Conservation (phyloP, 2,329 filamentous ascomycete species). For the Pseudogymnoascus sp. region DNA sequence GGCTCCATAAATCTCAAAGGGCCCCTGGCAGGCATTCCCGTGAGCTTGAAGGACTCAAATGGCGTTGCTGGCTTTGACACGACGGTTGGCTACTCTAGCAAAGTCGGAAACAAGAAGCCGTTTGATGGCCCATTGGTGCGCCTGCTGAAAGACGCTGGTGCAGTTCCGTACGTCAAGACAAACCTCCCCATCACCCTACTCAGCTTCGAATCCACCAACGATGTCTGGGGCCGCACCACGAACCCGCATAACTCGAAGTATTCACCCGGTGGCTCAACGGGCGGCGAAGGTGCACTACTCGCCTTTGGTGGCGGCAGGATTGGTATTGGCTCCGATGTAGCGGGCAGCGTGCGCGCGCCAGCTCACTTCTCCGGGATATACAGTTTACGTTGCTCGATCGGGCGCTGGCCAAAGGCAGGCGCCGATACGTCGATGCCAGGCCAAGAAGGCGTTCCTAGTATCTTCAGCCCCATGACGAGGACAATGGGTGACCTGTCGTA, state of each 20-base stretch:
- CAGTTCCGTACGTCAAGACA: constrained; percentile 88
- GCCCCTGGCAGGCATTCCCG: constrained; percentile 77
- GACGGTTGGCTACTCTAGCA: constrained; percentile 70
- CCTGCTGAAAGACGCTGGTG: constrained; percentile 79
- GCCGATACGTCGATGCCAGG: constrained; percentile 85
- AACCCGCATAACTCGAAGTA: constrained; percentile 83
- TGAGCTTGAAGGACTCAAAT: constrained; percentile 77
- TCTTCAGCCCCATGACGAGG: constrained; percentile 88
- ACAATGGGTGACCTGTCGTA: constrained; percentile 77
- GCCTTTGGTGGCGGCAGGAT: constrained; percentile 76
- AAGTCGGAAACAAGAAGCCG: constrained; percentile 64
- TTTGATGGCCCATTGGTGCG: constrained; percentile 65
- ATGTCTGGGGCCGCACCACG: constrained; percentile 72
- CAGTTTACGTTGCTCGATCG: constrained; percentile 77
- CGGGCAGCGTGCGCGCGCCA: constrained; percentile 77
- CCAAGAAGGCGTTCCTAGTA: constrained; percentile 81
- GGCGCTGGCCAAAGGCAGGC: constrained; percentile 81
- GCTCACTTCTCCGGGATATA: constrained; percentile 90
- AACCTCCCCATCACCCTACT: constrained; percentile 70
- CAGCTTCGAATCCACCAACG: constrained; percentile 38
- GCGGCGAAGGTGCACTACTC: constrained; percentile 65
- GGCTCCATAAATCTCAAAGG: constrained; percentile 64
- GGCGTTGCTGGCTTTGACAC: constrained; percentile 78
- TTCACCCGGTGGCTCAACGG: constrained; percentile 79
- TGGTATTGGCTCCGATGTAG: constrained; percentile 85